Conservation (phyloP, 2,329 filamentous ascomycete species). For the Xylariaceae sp. region DNA sequence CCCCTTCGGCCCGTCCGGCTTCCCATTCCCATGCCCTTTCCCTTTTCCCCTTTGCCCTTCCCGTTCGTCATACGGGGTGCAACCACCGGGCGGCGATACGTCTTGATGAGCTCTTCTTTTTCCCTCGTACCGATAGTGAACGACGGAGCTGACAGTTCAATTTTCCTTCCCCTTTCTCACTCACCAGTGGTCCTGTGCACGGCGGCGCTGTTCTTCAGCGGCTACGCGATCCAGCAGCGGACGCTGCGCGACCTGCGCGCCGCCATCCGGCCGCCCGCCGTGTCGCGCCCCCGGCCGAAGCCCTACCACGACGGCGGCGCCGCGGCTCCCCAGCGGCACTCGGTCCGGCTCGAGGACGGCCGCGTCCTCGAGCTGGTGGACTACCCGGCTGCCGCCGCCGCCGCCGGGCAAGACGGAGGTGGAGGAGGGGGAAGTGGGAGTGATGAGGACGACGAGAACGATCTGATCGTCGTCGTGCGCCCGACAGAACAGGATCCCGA, state of each 20-base stretch:
- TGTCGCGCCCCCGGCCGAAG: constrained; percentile 38
- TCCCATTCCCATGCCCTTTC: background rate
- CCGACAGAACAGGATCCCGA: constrained; percentile 21
- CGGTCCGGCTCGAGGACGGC: constrained; percentile 40
- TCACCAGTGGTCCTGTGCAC: constrained; percentile 66
- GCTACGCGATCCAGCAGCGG: constrained; percentile 81
- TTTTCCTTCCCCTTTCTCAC: background rate
- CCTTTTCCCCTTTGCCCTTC: too few species aligned
- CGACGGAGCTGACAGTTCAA: background rate
- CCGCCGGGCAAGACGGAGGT: constrained; percentile 23
- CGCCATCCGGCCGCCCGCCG: constrained; percentile 50
- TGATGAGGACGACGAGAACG: constrained; percentile 6
- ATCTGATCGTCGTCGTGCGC: constrained; percentile 29
- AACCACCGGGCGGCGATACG: too few species aligned
- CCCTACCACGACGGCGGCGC: constrained; percentile 25
- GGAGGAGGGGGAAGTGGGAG: constrained; percentile 1
- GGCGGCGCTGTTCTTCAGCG: constrained; percentile 74
- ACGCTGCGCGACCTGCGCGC: constrained; percentile 70
- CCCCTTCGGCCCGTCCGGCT: background rate
- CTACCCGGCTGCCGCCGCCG: constrained; percentile 6
- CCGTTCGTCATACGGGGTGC: too few species aligned
- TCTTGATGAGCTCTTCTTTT: too few species aligned
- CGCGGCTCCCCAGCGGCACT: background rate
- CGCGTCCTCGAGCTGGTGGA: constrained; percentile 31
- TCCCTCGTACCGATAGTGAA: constrained; percentile 14